phyloP scores from a whole-genome alignment of 2,329 filamentous ascomycete species.

The Geosmithia flava region DNA sequence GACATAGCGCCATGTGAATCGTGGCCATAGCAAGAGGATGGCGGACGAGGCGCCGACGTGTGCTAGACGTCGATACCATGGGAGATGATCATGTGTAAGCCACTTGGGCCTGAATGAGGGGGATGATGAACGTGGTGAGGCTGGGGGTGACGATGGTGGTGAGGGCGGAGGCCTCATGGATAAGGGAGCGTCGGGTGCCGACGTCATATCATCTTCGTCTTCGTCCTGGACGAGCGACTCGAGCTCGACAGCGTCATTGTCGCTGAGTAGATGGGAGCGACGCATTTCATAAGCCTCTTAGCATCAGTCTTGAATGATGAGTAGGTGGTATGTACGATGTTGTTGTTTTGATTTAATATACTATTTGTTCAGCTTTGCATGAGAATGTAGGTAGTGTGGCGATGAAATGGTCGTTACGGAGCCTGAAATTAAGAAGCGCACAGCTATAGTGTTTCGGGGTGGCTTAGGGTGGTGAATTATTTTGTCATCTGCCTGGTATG shows the following conservation, averaged over 20 bases:
- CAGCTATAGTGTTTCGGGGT: too few species aligned
- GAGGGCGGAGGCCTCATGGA: not conserved
- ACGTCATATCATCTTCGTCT: not conserved
- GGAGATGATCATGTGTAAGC: not conserved
- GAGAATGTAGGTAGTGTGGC: too few species aligned
- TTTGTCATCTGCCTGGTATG: too few species aligned
- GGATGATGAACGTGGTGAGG: not conserved
- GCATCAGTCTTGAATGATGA: not conserved
- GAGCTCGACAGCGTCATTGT: conserved; percentile 3
- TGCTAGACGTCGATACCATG: not conserved
- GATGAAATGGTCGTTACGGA: too few species aligned
- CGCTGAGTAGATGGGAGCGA: not conserved
- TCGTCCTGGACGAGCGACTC: conserved; percentile 3
- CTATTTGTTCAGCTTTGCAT: too few species aligned
- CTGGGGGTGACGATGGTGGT: not conserved
- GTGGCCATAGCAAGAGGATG: conserved; percentile 12
- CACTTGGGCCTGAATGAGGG: conserved; percentile 1
- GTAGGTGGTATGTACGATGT: not conserved
- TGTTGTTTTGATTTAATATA: not conserved
- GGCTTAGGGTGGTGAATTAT: too few species aligned
- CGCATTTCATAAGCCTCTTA: not conserved
- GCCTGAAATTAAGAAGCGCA: too few species aligned
- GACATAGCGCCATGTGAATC: conserved; percentile 20
- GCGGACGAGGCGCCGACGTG: not conserved
- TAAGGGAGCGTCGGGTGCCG: conserved; percentile 1